Conservation (phyloP, 805 yeast genomes). For the Wickerhamiella nectarea region DNA sequence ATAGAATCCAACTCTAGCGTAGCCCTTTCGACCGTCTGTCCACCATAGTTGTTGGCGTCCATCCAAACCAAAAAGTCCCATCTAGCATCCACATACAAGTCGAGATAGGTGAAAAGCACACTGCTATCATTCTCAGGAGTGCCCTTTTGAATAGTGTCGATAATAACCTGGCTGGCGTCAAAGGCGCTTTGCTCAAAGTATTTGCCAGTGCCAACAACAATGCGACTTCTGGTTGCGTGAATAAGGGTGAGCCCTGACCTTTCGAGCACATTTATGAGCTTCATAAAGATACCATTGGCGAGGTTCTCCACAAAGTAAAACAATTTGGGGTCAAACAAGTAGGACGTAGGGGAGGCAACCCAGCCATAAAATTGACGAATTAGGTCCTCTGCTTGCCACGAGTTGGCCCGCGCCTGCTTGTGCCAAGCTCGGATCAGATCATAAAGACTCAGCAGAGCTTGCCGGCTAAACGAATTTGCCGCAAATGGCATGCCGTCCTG, state of each 20-base stretch:
- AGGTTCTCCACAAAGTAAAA: constrained; percentile 81
- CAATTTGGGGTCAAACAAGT: constrained; percentile 60
- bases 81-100: constrained; percentile 54
- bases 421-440: constrained; percentile 79
- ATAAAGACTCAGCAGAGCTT: constrained; percentile 59
- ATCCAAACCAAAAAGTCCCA: constrained; percentile 96
- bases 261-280: constrained; percentile 38
- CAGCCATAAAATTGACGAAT: constrained; percentile 70
- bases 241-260: constrained; percentile 70
- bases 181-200: constrained; percentile 55
- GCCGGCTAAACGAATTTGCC: constrained; percentile 68
- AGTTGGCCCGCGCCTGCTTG: constrained; percentile 67
- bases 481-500: constrained; percentile 35
- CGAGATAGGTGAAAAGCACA: constrained; percentile 72
- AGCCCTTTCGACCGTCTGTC: constrained; percentile 30
- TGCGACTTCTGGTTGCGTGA: constrained; percentile 42
- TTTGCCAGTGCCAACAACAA: constrained; percentile 52
- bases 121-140: constrained; percentile 30
- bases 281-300: constrained; percentile 67
- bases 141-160: constrained; percentile 38
- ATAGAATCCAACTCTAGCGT: constrained; percentile 11
- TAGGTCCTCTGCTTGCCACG: constrained; percentile 56
- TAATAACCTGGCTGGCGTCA: constrained; percentile 28
- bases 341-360: constrained; percentile 68
- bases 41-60: constrained; percentile 83